These are phyloP conservation scores for Colletotrichum sp. DNA, from an alignment of 2,329 filamentous ascomycete species.

Conservation along the genomic window DNA sequence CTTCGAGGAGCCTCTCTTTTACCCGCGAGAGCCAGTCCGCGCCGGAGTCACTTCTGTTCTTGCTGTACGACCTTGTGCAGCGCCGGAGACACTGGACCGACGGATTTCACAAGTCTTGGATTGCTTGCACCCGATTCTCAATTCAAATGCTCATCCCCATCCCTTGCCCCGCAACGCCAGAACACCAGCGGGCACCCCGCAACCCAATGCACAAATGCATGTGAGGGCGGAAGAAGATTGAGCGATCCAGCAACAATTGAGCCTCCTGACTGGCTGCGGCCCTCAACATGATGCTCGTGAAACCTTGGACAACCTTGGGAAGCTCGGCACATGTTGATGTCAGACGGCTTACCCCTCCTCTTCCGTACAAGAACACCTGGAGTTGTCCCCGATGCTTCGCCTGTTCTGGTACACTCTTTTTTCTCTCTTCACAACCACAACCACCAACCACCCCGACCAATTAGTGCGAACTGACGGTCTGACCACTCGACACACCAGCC, in stretches of 20 bases:
- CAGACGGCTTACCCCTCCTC: conserved; percentile 15
- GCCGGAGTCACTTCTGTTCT: neutral
- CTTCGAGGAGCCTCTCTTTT: neutral
- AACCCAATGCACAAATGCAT: conserved; percentile 14
- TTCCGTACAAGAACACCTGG: conserved; percentile 9
- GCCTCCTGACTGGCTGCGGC: neutral
- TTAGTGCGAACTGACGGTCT: neutral
- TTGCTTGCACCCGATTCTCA: neutral
- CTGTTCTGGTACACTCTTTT: neutral
- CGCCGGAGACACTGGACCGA: neutral
- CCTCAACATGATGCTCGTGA: neutral
- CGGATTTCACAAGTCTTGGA: neutral
- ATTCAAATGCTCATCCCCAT: neutral
- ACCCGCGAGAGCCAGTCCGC: conserved; percentile 12
- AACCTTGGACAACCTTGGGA: conserved; percentile 13
- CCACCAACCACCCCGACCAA: neutral
- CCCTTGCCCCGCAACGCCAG: conserved; percentile 8
- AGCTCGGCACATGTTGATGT: conserved; percentile 20
- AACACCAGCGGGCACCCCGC: conserved; percentile 8
- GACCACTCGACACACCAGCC: neutral
- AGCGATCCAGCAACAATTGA: conserved; percentile 5
- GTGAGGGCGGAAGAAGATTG: conserved; percentile 10
- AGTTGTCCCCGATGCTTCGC: neutral
- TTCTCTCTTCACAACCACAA: neutral
- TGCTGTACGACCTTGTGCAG: neutral